A percentile compares a stretch with the other conserved stretches of the same genome.
phyloP scores from a whole-genome alignment of 495 filamentous ascomycete species.

The Xylaria telfairii region DNA sequence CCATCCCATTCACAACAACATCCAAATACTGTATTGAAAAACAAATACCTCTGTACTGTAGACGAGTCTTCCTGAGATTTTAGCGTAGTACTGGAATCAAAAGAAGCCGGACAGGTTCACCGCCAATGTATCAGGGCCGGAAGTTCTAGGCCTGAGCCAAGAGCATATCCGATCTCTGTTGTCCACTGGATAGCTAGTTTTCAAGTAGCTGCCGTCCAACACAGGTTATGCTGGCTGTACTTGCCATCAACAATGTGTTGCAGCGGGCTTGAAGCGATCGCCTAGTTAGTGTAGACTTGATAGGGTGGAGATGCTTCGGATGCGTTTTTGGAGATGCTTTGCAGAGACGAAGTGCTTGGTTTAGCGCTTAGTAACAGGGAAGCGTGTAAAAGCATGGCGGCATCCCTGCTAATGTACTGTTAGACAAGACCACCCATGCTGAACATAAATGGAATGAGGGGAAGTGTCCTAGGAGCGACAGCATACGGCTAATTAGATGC shows the following conservation, averaged over 20 bases:
- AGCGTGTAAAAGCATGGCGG: not conserved
- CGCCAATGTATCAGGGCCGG: not conserved
- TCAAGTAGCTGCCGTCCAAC: not conserved
- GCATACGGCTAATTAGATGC: constrained; percentile 19
- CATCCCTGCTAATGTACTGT: not conserved
- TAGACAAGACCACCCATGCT: constrained; percentile 6
- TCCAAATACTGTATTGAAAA: too few species aligned
- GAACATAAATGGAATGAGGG: constrained; percentile 19
- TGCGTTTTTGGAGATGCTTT: not conserved
- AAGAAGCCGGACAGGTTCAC: not conserved
- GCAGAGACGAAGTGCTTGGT: constrained; percentile 2
- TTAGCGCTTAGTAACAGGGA: not conserved
- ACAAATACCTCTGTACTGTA: too few species aligned
- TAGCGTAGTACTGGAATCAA: not conserved
- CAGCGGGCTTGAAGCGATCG: constrained; percentile 3
- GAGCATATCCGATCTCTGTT: not conserved
- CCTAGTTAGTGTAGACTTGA: not conserved
- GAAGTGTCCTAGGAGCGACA: not conserved
- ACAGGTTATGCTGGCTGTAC: not conserved
- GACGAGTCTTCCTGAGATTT: not conserved
- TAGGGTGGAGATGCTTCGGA: not conserved
- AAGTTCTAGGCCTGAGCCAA: not conserved
- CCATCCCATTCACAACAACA: not conserved
- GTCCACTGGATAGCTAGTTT: not conserved
- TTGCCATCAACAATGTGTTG: not conserved